Evolutionary conservation across 2,329 filamentous ascomycete genomes (phyloP), one percentile per base, ranked within the genome.

Genomic region (Diaporthe sp.): DNA sequence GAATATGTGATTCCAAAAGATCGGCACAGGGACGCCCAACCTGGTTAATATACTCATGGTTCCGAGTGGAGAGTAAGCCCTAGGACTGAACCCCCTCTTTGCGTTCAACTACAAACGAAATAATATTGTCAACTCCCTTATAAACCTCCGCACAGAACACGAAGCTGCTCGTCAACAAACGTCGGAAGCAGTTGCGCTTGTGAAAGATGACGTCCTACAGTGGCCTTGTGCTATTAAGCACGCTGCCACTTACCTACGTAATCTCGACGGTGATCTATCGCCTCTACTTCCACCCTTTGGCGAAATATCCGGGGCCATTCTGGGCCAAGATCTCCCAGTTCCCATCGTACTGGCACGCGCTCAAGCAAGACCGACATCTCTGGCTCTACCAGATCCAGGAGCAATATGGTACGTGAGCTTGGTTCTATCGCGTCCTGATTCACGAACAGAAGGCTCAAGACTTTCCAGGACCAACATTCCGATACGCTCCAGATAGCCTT

Each of bases 381-480:
- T 73, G 71, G 71, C 25, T 73, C 8, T 70, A 50, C 27, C 32
- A 25, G 55, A 35, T 73, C 19, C 71, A 73, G 19, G 32, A 73
- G 27, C 12, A 61, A 17, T 73, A 70, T 37, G 71, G 71, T 71
- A 56, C 4, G 39, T 53, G 22, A 7, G 9, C 32, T 27, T 17
- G 9, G 2, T 44, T 27, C 17, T 8, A 8, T 30, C 47, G 0
- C 2, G 9, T 27, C 12, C 17, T 27, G 3, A 13, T 32, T n/a
- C 22, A 25, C 19, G 15, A 15, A 10, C 2, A 39, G 8, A 37
- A 6, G 15, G 22, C 47, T 68, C 22, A 12, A 68, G 3, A 27
- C 9, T 3, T 27, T 3, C 22, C 22, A 68, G 63, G 63, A 17
- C 13, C 44, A 27, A 73, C 71, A 3, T 55, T 73, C 27, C 51